These are phyloP conservation scores for Heteromeles arbutifolia DNA, from an alignment of 306 rosid species.

Conservation along the genomic window DNA sequence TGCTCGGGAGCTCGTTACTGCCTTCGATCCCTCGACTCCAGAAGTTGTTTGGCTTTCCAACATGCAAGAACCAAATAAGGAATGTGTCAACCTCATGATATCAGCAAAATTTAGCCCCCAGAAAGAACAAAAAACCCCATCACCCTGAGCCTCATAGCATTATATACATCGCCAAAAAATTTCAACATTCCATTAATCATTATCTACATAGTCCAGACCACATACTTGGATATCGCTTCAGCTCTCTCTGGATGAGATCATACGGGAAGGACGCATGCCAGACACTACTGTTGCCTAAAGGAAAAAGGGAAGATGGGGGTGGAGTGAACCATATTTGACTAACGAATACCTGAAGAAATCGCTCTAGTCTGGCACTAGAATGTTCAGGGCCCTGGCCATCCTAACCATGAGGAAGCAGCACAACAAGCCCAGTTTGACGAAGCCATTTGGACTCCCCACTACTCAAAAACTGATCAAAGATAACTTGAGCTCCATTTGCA, in stretches of 20 bases:
- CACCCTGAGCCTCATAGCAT: neutral
- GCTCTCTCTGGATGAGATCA: conserved; percentile 88
- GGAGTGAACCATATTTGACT: neutral
- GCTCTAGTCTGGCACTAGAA: conserved; percentile 85
- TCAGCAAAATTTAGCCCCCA: neutral
- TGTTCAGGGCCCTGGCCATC: conserved; percentile 99
- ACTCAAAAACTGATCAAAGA: conserved; percentile 87
- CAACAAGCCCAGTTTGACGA: conserved; percentile 90
- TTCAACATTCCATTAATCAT: neutral
- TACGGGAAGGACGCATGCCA: conserved; percentile 46
- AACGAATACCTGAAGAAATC: conserved; percentile 75
- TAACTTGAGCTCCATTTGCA: conserved; percentile 94
- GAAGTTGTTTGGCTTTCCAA: too few species aligned
- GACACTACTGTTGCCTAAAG: neutral
- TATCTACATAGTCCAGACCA: neutral
- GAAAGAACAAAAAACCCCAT: neutral
- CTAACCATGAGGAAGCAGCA: conserved; percentile 93
- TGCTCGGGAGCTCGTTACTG: too few species aligned
- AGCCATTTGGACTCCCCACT: conserved; percentile 98
- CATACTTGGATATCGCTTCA: conserved; percentile 96
- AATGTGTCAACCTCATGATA: conserved; percentile 7
- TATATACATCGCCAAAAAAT: neutral
- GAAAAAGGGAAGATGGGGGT: neutral
- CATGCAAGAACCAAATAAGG: conserved; percentile 14
- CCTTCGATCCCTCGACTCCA: too few species aligned